Evolutionary conservation across 345 rosid genomes (phyloP).

Genomic region (Ricinus communis): DNA sequence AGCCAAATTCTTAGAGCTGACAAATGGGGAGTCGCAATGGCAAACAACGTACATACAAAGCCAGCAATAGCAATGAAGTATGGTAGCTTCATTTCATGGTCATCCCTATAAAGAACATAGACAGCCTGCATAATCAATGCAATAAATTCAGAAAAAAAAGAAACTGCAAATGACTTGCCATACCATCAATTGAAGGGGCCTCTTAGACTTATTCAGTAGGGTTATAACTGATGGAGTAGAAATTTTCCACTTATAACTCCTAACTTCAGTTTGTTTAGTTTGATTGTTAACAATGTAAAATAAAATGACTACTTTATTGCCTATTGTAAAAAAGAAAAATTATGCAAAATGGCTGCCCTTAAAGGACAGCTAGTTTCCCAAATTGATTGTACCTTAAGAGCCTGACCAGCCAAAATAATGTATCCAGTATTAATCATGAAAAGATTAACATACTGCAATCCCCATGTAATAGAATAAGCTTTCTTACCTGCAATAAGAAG

Average conservation of each 20-base stretch:
- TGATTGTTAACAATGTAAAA: background rate
- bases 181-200: background rate
- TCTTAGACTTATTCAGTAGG: background rate
- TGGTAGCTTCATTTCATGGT: slow-evolving; percentile 53
- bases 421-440: slow-evolving; percentile 57
- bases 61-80: slow-evolving; percentile 55
- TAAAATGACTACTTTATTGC: background rate
- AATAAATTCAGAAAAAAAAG: background rate
- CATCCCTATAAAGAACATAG: slow-evolving; percentile 51
- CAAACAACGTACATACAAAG: slow-evolving; percentile 59
- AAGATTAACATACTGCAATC: slow-evolving; percentile 51
- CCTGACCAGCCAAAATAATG: slow-evolving; percentile 57
- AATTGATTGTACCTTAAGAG: slow-evolving; percentile 61
- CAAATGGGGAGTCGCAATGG: slow-evolving; percentile 77
- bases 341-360: background rate
- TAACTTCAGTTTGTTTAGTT: background rate
- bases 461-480: slow-evolving; percentile 38
- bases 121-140: slow-evolving; percentile 44
- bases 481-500: slow-evolving; percentile 18
- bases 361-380: background rate
- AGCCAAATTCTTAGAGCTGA: slow-evolving; percentile 85
- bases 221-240: background rate
- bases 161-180: background rate
- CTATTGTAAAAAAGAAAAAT: too few species aligned
- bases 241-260: background rate